These are phyloP conservation scores for Hagleromyces aurorensis DNA, from an alignment of 805 yeast species.

Conservation along the genomic window DNA sequence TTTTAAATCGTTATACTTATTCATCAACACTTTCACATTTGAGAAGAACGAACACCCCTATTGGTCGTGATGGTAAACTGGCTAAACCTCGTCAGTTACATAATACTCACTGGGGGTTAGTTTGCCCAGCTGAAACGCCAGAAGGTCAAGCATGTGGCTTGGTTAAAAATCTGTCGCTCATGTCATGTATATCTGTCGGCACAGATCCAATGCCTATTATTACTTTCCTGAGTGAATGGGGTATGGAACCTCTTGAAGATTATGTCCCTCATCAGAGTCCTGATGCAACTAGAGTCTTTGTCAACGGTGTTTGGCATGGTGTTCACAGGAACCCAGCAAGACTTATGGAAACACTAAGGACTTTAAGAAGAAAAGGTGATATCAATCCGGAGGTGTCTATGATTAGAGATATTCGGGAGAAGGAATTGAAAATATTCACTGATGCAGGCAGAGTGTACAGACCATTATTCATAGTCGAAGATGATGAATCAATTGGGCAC, in stretches of 20 bases:
- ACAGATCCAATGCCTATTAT: slow-evolving; percentile 92
- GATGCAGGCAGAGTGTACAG: slow-evolving; percentile 99
- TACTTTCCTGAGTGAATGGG: slow-evolving; percentile 96
- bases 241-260: slow-evolving; percentile 95
- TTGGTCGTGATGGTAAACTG: slow-evolving; percentile 97
- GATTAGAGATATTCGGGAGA: slow-evolving; percentile 93
- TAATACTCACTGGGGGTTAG: slow-evolving; percentile 99
- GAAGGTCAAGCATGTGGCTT: slow-evolving; percentile 99
- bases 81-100: slow-evolving; percentile 99
- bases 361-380: slow-evolving; percentile 90
- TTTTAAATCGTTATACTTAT: slow-evolving; percentile 93
- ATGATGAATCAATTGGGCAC: slow-evolving; percentile 57
- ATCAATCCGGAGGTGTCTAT: slow-evolving; percentile 94
- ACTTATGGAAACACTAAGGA: slow-evolving; percentile 82
- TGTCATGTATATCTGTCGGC: slow-evolving; percentile 98
- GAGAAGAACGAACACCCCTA: slow-evolving; percentile 98
- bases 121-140: slow-evolving; percentile 99
- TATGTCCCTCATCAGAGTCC: slow-evolving; percentile 89
- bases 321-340: slow-evolving; percentile 94
- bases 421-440: slow-evolving; percentile 90
- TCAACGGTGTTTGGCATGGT: slow-evolving; percentile 99
- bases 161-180: slow-evolving; percentile 89
- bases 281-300: slow-evolving; percentile 88
- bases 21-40: slow-evolving; percentile 98
- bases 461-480: slow-evolving; percentile 90